Evolutionary conservation across 2,329 filamentous ascomycete genomes (phyloP), one percentile per base, ranked within the genome.

Genomic region (Sporothrix inflata): DNA sequence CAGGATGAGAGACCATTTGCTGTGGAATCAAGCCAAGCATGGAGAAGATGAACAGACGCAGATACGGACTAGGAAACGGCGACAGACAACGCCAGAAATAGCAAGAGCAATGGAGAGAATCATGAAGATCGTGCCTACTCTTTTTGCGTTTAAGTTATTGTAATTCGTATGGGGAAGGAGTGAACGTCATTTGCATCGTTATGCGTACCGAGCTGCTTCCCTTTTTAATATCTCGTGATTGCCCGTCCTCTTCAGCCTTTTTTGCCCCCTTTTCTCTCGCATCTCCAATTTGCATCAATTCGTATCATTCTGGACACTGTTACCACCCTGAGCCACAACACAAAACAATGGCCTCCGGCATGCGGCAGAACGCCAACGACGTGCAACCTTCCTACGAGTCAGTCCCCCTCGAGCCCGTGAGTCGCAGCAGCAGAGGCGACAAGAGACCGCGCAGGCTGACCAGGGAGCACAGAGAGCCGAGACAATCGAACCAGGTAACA

Each of bases 391-490:
- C 42, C 9, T 51, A 51, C 65, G 27, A 67, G 45, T 53, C 45
- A 49, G 63, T 49, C 42, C 27, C 27, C 3, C 65, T 51, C 45
- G 45, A 49, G 5, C 6, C 65, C 2, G 45, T 30, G 24, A 51
- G 30, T 27, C 27, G 45, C 42, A 66, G 24, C 42, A 49, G 6
- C 5, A 61, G 27, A 16, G 11, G 42, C 9, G 16, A 45, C 24
- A 66, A 49, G 24, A 65, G 60, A 45, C 60, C 49, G 7, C 42
- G 27, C 21, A 66, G 24, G 63, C 42, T 34, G 42, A 47, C 63
- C 6, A 47, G 42, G 9, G 63, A 66, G 16, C 2, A 24, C 42
- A 66, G 63, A 66, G 60, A 65, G 27, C 60, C 60, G 21, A 45
- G 38, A 66, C 65, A 49, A n/a, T 51, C 61, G 24, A 19, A 12